Conservation (phyloP, 2,329 filamentous ascomycete genomes). For the Boeremia exigua region DNA sequence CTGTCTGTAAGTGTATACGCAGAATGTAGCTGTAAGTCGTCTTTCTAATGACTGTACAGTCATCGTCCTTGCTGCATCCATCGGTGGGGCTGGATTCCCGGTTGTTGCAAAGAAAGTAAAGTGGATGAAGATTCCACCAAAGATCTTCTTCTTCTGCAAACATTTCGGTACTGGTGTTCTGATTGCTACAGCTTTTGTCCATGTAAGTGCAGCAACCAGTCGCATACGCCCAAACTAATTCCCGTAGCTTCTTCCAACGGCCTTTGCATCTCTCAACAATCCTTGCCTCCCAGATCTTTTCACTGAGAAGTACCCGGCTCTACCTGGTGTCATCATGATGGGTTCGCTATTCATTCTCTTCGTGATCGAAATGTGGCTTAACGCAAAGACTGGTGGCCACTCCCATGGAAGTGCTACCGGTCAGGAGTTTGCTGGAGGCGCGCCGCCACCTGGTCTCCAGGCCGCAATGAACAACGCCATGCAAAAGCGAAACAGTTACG, state of each 20-base stretch:
- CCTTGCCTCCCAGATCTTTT: conserved; percentile 65
- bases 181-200: conserved; percentile 86
- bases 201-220: conserved; percentile 49
- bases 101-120: conserved; percentile 58
- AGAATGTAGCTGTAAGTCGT: too few species aligned
- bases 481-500: conserved; percentile 42
- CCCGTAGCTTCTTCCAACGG: conserved; percentile 61
- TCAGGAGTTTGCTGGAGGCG: conserved; percentile 36
- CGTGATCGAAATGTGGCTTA: conserved; percentile 67
- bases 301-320: conserved; percentile 64
- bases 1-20: conserved; percentile 42
- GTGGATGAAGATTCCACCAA: conserved; percentile 64
- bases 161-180: conserved; percentile 76
- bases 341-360: conserved; percentile 66
- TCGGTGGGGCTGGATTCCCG: conserved; percentile 46
- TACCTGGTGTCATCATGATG: conserved; percentile 72
- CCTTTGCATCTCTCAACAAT: conserved; percentile 57
- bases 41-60: conserved; percentile 35
- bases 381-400: conserved; percentile 64
- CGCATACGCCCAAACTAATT: conserved; percentile 7
- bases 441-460: conserved; percentile 30
- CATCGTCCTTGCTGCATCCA: conserved; percentile 48
- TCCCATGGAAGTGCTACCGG: conserved; percentile 65
- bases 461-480: conserved; percentile 41
- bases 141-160: conserved; percentile 67